Base-by-base conservation (phyloP, 192 early-diverging fungal species). In the Rhizophagus sp. region DNA sequence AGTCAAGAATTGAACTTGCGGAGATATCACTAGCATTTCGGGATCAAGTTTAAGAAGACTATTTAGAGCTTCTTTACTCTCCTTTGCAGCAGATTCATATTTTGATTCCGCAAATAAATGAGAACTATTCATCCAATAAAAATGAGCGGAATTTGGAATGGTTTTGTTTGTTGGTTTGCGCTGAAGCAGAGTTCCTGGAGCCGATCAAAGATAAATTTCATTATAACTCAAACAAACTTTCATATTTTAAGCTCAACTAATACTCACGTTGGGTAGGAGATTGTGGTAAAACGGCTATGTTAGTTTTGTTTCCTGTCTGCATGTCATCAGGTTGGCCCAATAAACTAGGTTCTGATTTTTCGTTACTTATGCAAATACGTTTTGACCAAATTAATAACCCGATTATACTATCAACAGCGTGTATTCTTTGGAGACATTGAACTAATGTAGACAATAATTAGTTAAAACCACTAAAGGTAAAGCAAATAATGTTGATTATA, bases 331-430 rank as follows among this genome's bases (percentile, higher is more conserved):
- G 19, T 17, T 70, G 68, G 24, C 39, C n/a, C 27, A 47, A 50
- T 52, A 12, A 30, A 73, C 25, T 17, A 27, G 25, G 19, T 22
- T 69, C 71, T 12, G 30, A 5, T 24, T 47, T 50, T 19, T 73
- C 71, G 25, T 50, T 39, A 70, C 17, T 47, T 17, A 36, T 13
- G 50, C 79, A 82, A 6, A 81, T 71, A 34, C 81, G 27, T 24
- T 82, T 72, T 61, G 82, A 83, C 85, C 85, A 87, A 3, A 74
- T 68, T 27, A 84, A 79, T n/a, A 87, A 71, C 1, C 85, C 85
- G n/a, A 78, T 24, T 41, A 87, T 87, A 61, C 79, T 79, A 76
- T 87, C 85, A 3, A 68, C 62, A 2, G 69, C 63, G 41, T 76
- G 69, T 7, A 80, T 76, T 15, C 67, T 83, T 47, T 81, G 27